These are phyloP conservation scores for Sclerotinia spermophila DNA, from an alignment of 2,329 filamentous ascomycete genomes.

Conservation along the genomic window DNA sequence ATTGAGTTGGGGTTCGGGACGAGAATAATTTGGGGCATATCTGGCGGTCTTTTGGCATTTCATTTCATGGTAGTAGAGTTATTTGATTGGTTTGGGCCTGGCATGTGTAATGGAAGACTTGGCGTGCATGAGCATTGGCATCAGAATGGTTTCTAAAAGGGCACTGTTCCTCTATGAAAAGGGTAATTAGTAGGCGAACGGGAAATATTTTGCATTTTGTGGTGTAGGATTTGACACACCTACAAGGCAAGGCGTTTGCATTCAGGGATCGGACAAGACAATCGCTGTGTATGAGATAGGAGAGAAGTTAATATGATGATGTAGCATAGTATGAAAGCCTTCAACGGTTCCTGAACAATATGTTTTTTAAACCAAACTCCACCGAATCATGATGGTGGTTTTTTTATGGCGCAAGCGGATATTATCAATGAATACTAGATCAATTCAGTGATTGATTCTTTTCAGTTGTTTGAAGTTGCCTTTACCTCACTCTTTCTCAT, in stretches of 20 bases:
- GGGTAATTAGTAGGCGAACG: background rate
- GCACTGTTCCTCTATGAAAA: background rate
- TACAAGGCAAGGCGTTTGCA: background rate
- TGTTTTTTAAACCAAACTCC: background rate
- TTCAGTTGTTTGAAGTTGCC: background rate
- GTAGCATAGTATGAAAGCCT: background rate
- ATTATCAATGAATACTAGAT: background rate
- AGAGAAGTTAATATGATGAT: background rate
- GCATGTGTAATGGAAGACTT: constrained; percentile 21
- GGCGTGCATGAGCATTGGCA: constrained; percentile 13
- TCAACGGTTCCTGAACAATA: background rate
- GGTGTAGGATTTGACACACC: background rate
- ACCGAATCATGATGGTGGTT: background rate
- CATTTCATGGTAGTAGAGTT: constrained; percentile 46
- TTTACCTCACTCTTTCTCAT: no score
- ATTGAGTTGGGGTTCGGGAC: constrained; percentile 54
- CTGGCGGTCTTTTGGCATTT: constrained; percentile 42
- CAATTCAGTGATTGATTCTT: background rate
- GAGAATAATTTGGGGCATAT: constrained; percentile 39
- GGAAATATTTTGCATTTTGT: background rate
- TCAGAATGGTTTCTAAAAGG: background rate
- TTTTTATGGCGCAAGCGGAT: background rate
- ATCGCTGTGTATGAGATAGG: background rate
- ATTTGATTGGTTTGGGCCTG: constrained; percentile 38
- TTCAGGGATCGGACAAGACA: background rate